A percentile compares a stretch with the other conserved stretches of the same genome.
Conservation (phyloP, 306 rosid genomes). For the Casuarina cunninghamiana region DNA sequence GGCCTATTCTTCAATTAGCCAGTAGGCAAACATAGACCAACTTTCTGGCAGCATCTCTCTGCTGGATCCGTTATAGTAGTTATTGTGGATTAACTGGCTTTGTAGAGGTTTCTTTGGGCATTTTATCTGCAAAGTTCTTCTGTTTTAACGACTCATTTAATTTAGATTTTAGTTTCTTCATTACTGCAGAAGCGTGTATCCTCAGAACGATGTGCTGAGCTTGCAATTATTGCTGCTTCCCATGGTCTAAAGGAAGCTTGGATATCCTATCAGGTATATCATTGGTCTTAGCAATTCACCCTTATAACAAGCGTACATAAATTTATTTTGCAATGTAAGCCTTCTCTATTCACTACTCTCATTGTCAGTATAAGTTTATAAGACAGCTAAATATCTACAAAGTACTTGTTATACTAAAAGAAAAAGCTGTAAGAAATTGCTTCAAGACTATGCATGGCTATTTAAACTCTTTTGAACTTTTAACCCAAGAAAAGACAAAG, state of each 20-base stretch:
- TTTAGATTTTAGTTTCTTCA: conserved; percentile 20
- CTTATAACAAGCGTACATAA: not conserved
- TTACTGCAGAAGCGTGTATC: conserved; percentile 70
- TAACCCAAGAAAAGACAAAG: not conserved
- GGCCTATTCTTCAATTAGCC: not conserved
- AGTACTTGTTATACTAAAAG: not conserved
- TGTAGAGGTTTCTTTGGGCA: not conserved
- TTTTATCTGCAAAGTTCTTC: not conserved
- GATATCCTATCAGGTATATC: conserved; percentile 87
- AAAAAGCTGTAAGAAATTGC: not conserved
- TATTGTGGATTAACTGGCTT: not conserved
- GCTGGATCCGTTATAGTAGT: not conserved
- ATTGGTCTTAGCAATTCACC: conserved; percentile 22
- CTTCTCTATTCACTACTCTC: not conserved
- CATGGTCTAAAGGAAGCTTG: conserved; percentile 93
- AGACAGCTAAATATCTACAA: not conserved
- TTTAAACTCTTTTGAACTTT: not conserved
- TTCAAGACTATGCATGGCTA: not conserved
- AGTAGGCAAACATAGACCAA: not conserved
- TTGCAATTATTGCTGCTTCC: conserved; percentile 83
- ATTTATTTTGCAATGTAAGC: not conserved
- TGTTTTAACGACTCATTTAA: conserved; percentile 13
- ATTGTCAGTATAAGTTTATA: not conserved
- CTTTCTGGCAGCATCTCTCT: not conserved
- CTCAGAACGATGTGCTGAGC: conserved; percentile 85